These are phyloP conservation scores for Schoenoplectus tabernaemontani DNA, from an alignment of 202 grass and related monocot genomes.

Conservation along the genomic window DNA sequence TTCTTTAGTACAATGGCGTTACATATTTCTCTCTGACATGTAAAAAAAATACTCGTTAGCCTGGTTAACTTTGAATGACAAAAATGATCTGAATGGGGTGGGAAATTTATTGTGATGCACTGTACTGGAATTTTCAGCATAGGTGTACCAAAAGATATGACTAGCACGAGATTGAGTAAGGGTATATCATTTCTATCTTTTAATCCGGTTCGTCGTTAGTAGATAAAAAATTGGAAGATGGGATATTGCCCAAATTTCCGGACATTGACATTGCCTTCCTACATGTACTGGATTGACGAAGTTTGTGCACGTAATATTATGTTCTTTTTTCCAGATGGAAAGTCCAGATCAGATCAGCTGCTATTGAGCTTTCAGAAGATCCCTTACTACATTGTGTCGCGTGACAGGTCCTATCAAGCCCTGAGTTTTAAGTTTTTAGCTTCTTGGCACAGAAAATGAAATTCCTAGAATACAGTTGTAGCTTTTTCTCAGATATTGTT, in stretches of 20 bases:
- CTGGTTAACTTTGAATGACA: background rate
- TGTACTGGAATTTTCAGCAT: background rate
- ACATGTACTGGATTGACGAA: too few species aligned
- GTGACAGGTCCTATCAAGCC: background rate
- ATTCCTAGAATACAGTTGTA: too few species aligned
- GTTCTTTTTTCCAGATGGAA: background rate
- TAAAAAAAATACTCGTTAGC: background rate
- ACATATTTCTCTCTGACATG: background rate
- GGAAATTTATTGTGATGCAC: background rate
- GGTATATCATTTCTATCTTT: too few species aligned
- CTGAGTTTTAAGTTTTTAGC: background rate
- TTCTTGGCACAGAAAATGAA: too few species aligned
- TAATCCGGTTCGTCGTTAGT: too few species aligned
- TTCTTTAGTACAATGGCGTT: background rate
- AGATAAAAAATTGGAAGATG: too few species aligned
- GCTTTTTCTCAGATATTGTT: too few species aligned
- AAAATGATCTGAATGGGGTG: background rate
- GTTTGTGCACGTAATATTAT: too few species aligned
- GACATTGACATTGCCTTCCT: too few species aligned
- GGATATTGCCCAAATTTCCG: too few species aligned
- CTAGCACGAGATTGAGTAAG: too few species aligned
- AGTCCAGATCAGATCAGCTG: constrained; percentile 1
- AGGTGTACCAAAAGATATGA: background rate
- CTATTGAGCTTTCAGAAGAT: background rate
- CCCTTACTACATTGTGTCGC: background rate